Conservation (phyloP, 2,329 filamentous ascomycete species). For the Paracorniculantispora psalliotae region DNA sequence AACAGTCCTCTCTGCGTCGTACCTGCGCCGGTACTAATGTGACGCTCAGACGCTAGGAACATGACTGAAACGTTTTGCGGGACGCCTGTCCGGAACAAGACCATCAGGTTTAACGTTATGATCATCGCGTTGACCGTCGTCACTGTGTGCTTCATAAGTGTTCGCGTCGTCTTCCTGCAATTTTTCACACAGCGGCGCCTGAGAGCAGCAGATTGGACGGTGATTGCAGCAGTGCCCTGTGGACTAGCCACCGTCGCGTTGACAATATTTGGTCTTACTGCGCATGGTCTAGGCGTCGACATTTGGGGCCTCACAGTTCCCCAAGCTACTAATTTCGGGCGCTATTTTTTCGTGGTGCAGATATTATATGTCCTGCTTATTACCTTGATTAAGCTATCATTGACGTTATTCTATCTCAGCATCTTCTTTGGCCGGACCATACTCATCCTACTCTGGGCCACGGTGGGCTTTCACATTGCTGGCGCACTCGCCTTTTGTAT, state of each 20-base stretch:
- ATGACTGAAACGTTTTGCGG: not conserved
- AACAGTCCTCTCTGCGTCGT: no score
- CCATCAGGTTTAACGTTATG: not conserved
- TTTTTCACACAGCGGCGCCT: constrained; percentile 27
- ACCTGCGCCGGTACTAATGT: not conserved
- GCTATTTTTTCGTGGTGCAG: constrained; percentile 34
- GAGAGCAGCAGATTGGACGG: constrained; percentile 32
- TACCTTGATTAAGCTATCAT: constrained; percentile 39
- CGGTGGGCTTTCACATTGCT: constrained; percentile 28
- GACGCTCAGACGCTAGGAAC: not conserved
- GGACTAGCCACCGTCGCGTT: constrained; percentile 27
- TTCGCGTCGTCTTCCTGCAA: constrained; percentile 32
- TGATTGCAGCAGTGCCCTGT: constrained; percentile 23
- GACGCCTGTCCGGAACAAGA: not conserved
- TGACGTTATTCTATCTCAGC: constrained; percentile 46
- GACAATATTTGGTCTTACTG: constrained; percentile 23
- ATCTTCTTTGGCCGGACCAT: constrained; percentile 38
- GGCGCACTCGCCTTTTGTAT: constrained; percentile 34
- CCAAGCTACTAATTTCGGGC: constrained; percentile 35
- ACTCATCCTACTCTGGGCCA: constrained; percentile 32
- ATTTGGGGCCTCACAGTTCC: constrained; percentile 38
- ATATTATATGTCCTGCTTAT: constrained; percentile 38
- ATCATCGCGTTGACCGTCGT: not conserved
- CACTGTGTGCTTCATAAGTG: constrained; percentile 27
- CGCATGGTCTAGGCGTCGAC: constrained; percentile 38